phyloP scores from a whole-genome alignment of 2,329 filamentous ascomycete species.

The Hyphodiscus sp. region DNA sequence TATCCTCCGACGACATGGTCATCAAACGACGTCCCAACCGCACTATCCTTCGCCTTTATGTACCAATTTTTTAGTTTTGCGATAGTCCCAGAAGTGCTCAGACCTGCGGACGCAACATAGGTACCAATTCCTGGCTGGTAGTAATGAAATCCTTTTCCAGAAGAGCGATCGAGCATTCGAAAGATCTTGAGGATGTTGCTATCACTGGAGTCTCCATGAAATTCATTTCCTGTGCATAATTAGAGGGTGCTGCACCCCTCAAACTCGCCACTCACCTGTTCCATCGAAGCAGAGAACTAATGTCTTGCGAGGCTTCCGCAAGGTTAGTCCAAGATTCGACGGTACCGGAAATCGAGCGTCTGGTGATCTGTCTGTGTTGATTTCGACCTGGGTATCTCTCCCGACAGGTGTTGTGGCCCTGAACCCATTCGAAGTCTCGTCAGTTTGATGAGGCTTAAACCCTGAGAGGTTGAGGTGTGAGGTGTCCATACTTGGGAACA shows the following conservation, averaged over 20 bases:
- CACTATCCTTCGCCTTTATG: conserved; percentile 67
- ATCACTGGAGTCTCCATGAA: conserved; percentile 9
- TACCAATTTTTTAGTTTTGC: conserved; percentile 7
- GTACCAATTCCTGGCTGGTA: conserved; percentile 15
- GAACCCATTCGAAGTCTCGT: not conserved
- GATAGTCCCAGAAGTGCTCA: conserved; percentile 1
- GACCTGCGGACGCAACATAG: conserved; percentile 1
- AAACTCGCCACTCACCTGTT: conserved; percentile 1
- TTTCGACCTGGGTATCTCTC: not conserved
- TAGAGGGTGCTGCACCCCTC: not conserved
- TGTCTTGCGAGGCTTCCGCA: not conserved
- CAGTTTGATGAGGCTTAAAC: not conserved
- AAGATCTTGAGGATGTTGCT: conserved; percentile 15
- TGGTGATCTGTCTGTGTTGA: not conserved
- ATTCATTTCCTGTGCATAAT: conserved; percentile 5
- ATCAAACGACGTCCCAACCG: conserved; percentile 73
- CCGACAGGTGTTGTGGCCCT: not conserved
- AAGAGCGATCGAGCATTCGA: conserved; percentile 9
- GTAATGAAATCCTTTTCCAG: conserved; percentile 6
- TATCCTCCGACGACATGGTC: conserved; percentile 81
- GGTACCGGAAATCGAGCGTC: conserved; percentile 17
- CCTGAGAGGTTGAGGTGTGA: not conserved
- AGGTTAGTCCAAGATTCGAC: not conserved
- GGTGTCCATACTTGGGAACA: not conserved
- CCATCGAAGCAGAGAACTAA: conserved; percentile 13